Base-by-base conservation (phyloP, 1,139 yeast genomes). In the Saccharomycopsis phalli region DNA sequence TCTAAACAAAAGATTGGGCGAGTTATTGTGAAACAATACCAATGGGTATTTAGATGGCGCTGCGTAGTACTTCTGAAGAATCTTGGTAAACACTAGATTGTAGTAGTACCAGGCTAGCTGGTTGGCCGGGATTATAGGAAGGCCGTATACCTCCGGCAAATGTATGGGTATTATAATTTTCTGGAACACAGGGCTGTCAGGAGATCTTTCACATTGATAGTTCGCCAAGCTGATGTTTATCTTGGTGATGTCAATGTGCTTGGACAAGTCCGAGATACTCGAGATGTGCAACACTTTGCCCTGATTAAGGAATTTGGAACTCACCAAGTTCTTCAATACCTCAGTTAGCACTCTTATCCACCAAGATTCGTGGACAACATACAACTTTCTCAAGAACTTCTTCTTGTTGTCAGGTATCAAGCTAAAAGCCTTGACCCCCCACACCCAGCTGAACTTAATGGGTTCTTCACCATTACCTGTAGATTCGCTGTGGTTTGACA, bases 361-460 rank as follows among this genome's bases (percentile, higher is more conserved):
- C 91, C 95, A 87, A 40, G 84, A 81, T 53, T 88, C 96, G 58
- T 91, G 97, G 3, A 91, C 95, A 31, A 88, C 71, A 50, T 81
- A 81, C 3, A 86, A 66, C 51, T 76, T 79, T 40, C 65, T 64
- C 40, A 87, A 61, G 41, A 72, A 66, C 45, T 72, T 71, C 45
- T 72, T 70, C 40, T 70, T 65, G 11, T 69, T 68, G 16, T 69
- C 66, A n/a, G 88, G 76, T 35, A 91, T 69, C 51, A 71, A 62
- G 49, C 81, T 74, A 52, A 84, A 74, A 47, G 88, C 77, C 53
- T 76, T 80, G 35, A 88, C 66, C 33, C 88, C 84, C 74, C 88
- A 81, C 6, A 81, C 67, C 91, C 94, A 80, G 40, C 74, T 60
- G 38, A 50, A 50, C 30, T 50, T 47, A 34, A 62, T 58, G 27